A percentile compares a stretch with the other conserved stretches of the same genome.
phyloP scores from a whole-genome alignment of 352 stramenopile species.

The Achlya hypogyna region DNA sequence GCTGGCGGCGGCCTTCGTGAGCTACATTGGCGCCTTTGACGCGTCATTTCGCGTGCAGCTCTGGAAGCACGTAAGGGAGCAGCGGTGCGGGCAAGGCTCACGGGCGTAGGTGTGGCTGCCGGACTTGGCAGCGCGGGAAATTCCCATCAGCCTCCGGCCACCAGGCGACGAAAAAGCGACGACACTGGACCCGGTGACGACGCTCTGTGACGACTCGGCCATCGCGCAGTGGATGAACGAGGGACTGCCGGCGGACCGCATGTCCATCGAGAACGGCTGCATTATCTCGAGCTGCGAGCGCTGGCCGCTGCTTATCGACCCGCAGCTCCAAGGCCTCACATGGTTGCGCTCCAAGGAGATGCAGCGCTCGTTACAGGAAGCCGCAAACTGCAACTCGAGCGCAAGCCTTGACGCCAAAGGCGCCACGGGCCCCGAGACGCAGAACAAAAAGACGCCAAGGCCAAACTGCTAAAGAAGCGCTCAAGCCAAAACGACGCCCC shows the following conservation, averaged over 20 bases:
- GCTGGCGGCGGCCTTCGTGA: constrained; percentile 83
- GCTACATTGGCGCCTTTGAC: constrained; percentile 89
- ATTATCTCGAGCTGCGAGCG: constrained; percentile 84
- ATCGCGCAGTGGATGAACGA: constrained; percentile 90
- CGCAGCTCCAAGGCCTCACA: constrained; percentile 82
- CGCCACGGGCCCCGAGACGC: background rate
- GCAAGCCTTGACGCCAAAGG: background rate
- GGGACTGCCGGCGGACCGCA: constrained; percentile 80
- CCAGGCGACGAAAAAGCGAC: constrained; percentile 8
- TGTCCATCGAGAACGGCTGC: constrained; percentile 89
- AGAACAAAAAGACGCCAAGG: background rate
- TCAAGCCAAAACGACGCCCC: background rate
- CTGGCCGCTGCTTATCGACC: constrained; percentile 87
- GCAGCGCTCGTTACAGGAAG: background rate
- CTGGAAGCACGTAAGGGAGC: constrained; percentile 40
- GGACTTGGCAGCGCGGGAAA: constrained; percentile 78
- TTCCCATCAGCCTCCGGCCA: constrained; percentile 52
- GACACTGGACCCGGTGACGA: constrained; percentile 73
- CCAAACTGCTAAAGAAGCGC: background rate
- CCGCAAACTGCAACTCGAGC: background rate
- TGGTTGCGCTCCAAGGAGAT: constrained; percentile 53
- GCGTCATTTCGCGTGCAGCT: constrained; percentile 67
- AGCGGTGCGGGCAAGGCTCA: background rate
- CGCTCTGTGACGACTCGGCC: constrained; percentile 75
- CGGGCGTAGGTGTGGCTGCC: constrained; percentile 58